Base-by-base conservation (phyloP, 2,329 filamentous ascomycete species). In the Zopfia rhizophila region DNA sequence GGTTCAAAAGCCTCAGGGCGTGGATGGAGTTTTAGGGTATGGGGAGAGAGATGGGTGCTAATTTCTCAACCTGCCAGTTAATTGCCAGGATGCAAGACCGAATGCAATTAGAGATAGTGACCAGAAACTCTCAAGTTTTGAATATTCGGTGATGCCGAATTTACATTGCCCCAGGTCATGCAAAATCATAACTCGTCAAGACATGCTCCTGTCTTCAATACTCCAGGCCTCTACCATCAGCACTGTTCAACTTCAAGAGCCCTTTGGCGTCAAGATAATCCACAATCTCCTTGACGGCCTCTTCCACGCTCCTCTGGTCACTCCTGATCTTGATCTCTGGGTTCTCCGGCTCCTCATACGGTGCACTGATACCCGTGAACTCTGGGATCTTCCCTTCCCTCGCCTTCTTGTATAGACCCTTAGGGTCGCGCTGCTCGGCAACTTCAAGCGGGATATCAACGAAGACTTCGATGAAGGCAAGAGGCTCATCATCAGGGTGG, bases 371-470 rank as follows among this genome's bases (percentile, higher is more conserved):
- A 44, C 94, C 94, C 1, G 94, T 99, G 72, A 99, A 99, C 61
- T 97, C 91, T 75, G 95, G 94, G 75, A 97, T 97, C 73, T 95
- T 86, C 31, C 94, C 94, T 38, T 89, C 87, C 31, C 93, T 81
- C 10, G 94, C 94, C 84, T 96, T 96, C 82, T 96, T 96, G 78
- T 99, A 99, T 50, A 97, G 78, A 4, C 93, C 94, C 84, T 99
- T 99, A 36, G 94, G 94, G 69, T 99, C 94, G 54, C 94, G 86
- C 82, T 93, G 81, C 83, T 97, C 93, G 25, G 94, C 93, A 31
- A 94, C 90, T 74, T 91, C 90, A 58, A 97, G 82, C 11, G 91
- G 89, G 10, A 97, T 86, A 73, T 99, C 91, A 54, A 99, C 87
- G 68, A 86, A 96, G 47, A 97, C 91, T 77, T 99, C 94, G 58